These are phyloP conservation scores for Aspergillus mulundensis DNA, from an alignment of 495 filamentous ascomycete species.

Conservation along the genomic window DNA sequence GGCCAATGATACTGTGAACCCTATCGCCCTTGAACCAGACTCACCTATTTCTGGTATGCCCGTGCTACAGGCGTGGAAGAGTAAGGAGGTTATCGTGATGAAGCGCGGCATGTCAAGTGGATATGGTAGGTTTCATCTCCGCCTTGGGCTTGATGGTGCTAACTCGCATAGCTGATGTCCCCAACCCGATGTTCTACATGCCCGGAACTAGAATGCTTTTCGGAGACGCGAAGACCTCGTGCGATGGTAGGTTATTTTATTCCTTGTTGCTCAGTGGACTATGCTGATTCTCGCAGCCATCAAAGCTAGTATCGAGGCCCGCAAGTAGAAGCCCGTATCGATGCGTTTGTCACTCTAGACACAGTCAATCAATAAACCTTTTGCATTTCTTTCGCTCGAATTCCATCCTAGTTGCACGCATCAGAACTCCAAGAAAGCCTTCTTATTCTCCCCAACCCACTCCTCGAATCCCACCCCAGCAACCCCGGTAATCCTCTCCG, in stretches of 20 bases:
- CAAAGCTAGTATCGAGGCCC: constrained; percentile 39
- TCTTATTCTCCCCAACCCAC: too few relatives aligned
- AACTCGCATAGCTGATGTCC: constrained; percentile 59
- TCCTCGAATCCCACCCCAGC: neutral
- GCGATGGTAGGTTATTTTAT: constrained; percentile 51
- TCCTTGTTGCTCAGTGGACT: neutral
- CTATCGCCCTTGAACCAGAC: constrained; percentile 73
- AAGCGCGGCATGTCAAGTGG: constrained; percentile 78
- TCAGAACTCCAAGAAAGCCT: too few relatives aligned
- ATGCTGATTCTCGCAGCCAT: constrained; percentile 27
- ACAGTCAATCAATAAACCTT: neutral
- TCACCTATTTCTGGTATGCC: constrained; percentile 82
- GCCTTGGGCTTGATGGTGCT: neutral
- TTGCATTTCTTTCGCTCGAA: neutral
- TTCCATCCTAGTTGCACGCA: too few relatives aligned
- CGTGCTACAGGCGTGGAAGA: constrained; percentile 83
- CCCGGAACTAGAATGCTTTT: constrained; percentile 80
- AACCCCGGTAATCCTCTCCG: too few relatives aligned
- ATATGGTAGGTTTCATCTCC: constrained; percentile 53
- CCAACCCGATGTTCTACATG: constrained; percentile 87
- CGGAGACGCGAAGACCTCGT: constrained; percentile 74
- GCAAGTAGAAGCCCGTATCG: constrained; percentile 24
- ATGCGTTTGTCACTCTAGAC: neutral
- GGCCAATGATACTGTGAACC: constrained; percentile 83
- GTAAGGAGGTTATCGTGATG: constrained; percentile 84